These are phyloP conservation scores for Luvunga scandens DNA, from an alignment of 345 rosid species.

Conservation along the genomic window DNA sequence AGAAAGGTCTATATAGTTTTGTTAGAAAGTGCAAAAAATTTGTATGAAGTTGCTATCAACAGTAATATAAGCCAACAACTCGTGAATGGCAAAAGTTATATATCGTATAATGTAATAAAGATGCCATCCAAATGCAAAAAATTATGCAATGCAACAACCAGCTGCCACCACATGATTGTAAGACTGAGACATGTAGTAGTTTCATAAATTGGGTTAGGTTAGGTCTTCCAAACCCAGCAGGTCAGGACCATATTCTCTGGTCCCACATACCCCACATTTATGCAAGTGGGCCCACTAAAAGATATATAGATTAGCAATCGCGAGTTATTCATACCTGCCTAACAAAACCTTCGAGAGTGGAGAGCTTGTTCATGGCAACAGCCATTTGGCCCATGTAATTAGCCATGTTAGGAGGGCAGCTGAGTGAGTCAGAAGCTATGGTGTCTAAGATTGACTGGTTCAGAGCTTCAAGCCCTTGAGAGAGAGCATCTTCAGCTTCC, in stretches of 20 bases:
- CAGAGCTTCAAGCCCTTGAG: constrained; percentile 83
- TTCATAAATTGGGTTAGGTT: constrained; percentile 30
- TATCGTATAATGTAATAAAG: neutral
- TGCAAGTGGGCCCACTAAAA: neutral
- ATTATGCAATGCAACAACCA: constrained; percentile 9
- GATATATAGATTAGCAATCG: too few relatives aligned
- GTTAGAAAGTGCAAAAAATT: neutral
- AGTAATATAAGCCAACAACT: neutral
- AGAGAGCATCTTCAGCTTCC: constrained; percentile 86
- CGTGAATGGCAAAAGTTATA: constrained; percentile 1
- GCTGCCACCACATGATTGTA: constrained; percentile 12
- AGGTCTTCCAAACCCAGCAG: constrained; percentile 19
- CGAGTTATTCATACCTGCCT: constrained; percentile 59
- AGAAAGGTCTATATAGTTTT: neutral
- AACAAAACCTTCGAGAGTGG: constrained; percentile 80
- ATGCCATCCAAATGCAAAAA: neutral
- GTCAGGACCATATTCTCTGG: constrained; percentile 29
- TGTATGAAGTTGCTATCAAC: neutral
- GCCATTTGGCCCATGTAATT: constrained; percentile 99
- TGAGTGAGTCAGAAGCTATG: constrained; percentile 79
- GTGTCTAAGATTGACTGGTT: constrained; percentile 84
- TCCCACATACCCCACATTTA: neutral
- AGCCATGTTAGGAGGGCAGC: constrained; percentile 73
- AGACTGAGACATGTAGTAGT: constrained; percentile 34
- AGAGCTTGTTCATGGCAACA: constrained; percentile 90